Percentiles rank a stretch among this genome's conserved stretches.
Evolutionary conservation across 108 stramenopile species (phyloP).

Genomic region (Cylindrotheca closterium): DNA sequence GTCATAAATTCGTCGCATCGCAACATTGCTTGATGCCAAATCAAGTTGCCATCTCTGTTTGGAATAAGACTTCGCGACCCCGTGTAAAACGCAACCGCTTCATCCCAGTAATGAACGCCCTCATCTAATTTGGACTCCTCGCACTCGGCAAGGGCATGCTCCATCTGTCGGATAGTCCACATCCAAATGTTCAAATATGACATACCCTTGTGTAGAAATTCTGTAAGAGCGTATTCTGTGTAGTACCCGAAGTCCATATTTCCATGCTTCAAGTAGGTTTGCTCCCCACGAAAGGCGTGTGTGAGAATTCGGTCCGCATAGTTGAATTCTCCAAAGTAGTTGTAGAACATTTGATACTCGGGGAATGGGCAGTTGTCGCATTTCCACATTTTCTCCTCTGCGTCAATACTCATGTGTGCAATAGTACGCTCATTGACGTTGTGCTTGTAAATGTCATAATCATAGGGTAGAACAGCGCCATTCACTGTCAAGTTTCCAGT

Average conservation of each 20-base stretch:
- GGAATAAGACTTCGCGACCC: conserved; percentile 40
- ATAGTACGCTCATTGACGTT: conserved; percentile 53
- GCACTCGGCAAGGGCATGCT: conserved; percentile 81
- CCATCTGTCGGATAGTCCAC: conserved; percentile 63
- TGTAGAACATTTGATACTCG: conserved; percentile 42
- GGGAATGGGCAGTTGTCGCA: conserved; percentile 27
- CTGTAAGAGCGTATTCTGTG: not conserved
- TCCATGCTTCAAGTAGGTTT: conserved; percentile 31
- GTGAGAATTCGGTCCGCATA: conserved; percentile 58
- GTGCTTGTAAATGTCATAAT: conserved; percentile 35
- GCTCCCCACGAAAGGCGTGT: conserved; percentile 38
- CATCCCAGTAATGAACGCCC: conserved; percentile 67
- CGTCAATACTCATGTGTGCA: conserved; percentile 31
- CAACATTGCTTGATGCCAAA: conserved; percentile 74
- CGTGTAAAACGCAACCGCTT: conserved; percentile 63
- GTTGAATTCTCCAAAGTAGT: conserved; percentile 53
- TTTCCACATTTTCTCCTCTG: conserved; percentile 31
- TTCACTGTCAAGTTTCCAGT: conserved; percentile 7
- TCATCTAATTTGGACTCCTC: conserved; percentile 39
- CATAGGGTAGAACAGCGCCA: conserved; percentile 14
- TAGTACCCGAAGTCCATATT: conserved; percentile 28
- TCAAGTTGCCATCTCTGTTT: conserved; percentile 51
- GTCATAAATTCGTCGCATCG: conserved; percentile 68
- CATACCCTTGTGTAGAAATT: conserved; percentile 59
- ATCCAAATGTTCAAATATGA: conserved; percentile 63